Evolutionary conservation across 2,329 filamentous ascomycete genomes (phyloP).

Genomic region (Fusarium armeniacum): DNA sequence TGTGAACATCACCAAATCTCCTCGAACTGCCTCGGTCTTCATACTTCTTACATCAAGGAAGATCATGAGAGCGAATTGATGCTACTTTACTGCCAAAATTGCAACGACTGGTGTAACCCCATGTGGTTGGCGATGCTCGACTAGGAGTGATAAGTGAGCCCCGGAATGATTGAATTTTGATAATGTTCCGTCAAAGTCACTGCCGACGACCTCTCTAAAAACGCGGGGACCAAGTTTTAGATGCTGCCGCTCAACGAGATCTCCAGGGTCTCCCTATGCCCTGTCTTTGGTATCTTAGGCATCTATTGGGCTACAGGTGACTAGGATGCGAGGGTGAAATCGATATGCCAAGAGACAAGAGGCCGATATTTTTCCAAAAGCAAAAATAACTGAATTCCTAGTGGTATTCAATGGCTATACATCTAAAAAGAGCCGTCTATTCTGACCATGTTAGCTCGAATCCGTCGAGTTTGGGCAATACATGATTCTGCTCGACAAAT

Average conservation of each 20-base stretch:
- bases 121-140: not conserved
- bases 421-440: not conserved
- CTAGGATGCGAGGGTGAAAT: not conserved
- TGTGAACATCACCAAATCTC: not conserved
- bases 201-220: not conserved
- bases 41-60: not conserved
- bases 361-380: not conserved
- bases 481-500: not conserved
- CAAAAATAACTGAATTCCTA: not conserved
- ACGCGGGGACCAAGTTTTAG: not conserved
- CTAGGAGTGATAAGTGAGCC: not conserved
- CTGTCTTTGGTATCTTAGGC: not conserved
- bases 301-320: not conserved
- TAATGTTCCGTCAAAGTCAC: not conserved
- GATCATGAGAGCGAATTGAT: not conserved
- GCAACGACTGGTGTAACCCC: no score
- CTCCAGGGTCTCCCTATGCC: not conserved
- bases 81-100: fast-evolving
- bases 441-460: not conserved
- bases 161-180: not conserved
- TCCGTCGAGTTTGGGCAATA: not conserved
- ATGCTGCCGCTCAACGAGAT: not conserved
- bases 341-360: not conserved
- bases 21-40: not conserved
- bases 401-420: not conserved